Conservation (phyloP, 2,329 filamentous ascomycete genomes). For the Colletotrichum sp. region DNA sequence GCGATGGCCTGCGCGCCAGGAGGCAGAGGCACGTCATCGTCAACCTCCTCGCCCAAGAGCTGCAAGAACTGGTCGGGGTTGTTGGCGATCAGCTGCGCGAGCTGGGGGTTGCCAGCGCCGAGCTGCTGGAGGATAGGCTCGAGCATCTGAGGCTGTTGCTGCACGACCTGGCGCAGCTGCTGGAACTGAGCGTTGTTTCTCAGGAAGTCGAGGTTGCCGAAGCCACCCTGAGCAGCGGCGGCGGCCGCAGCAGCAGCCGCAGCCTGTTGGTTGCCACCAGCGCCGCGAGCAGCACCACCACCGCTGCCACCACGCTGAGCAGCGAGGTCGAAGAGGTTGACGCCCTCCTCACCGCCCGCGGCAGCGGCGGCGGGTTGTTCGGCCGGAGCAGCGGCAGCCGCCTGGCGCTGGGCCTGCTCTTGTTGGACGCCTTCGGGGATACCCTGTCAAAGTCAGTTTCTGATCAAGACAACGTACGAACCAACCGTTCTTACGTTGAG, state of each 20-base stretch:
- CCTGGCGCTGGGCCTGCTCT: conserved; percentile 63
- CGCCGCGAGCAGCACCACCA: conserved; percentile 45
- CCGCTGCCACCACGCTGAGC: conserved; percentile 66
- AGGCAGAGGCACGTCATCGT: conserved; percentile 83
- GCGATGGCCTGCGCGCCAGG: conserved; percentile 88
- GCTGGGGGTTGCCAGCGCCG: conserved; percentile 90
- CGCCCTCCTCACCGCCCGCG: conserved; percentile 67
- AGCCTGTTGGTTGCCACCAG: conserved; percentile 43
- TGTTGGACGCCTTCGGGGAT: conserved; percentile 86
- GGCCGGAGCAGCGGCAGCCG: conserved; percentile 47
- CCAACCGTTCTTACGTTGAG: conserved; percentile 68
- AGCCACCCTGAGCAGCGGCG: conserved; percentile 57
- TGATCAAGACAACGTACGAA: not conserved
- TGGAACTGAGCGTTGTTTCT: conserved; percentile 97
- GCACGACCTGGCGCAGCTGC: conserved; percentile 94
- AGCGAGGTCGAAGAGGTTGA: conserved; percentile 93
- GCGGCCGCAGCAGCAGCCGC: conserved; percentile 52
- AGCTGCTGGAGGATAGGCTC: conserved; percentile 98
- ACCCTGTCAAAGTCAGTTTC: conserved; percentile 59
- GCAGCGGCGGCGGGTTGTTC: conserved; percentile 44
- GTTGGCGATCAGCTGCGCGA: conserved; percentile 88
- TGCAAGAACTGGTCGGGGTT: conserved; percentile 94
- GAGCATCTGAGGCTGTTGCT: conserved; percentile 97
- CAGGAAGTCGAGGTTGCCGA: conserved; percentile 89
- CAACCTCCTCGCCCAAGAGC: conserved; percentile 85